A percentile compares a stretch with the other conserved stretches of the same genome.
These are phyloP conservation scores for Leccinellum luteum DNA, from an alignment of 768 basidiomycete genomes.

Conservation along the genomic window DNA sequence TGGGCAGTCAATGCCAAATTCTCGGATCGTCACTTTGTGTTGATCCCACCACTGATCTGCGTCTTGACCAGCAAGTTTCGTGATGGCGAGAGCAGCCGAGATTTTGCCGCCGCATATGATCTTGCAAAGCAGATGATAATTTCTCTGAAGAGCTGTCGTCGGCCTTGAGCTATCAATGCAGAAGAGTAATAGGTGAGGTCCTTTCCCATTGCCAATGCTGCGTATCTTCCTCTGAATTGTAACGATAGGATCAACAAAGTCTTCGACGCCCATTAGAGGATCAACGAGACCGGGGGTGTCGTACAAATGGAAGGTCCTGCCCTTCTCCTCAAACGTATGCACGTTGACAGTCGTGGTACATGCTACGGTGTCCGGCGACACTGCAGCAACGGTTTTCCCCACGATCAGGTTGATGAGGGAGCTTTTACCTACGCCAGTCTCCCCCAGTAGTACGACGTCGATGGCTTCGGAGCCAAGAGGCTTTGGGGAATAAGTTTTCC, in stretches of 20 bases:
- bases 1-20: constrained; percentile 16
- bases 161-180: constrained; percentile 30
- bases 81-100: constrained; percentile 30
- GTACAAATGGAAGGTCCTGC: constrained; percentile 24
- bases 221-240: constrained; percentile 30
- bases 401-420: constrained; percentile 41
- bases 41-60: constrained; percentile 36
- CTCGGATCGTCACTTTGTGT: constrained; percentile 17
- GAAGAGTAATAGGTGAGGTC: constrained; percentile 30
- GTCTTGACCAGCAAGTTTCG: constrained; percentile 26
- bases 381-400: constrained; percentile 22
- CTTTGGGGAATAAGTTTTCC: constrained; percentile 4
- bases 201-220: constrained; percentile 26
- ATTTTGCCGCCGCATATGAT: constrained; percentile 25
- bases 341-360: constrained; percentile 30
- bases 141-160: constrained; percentile 24
- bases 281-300: constrained; percentile 36
- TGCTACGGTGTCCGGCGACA: constrained; percentile 31
- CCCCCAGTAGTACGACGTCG: constrained; percentile 38
- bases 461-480: constrained; percentile 3
- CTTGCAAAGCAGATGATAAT: constrained; percentile 28
- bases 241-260: constrained; percentile 23
- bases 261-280: constrained; percentile 16
- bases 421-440: constrained; percentile 38
- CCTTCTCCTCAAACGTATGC: constrained; percentile 26